These are phyloP conservation scores for Hylodesmum podocarpum DNA, from an alignment of 306 rosid species.

Conservation along the genomic window DNA sequence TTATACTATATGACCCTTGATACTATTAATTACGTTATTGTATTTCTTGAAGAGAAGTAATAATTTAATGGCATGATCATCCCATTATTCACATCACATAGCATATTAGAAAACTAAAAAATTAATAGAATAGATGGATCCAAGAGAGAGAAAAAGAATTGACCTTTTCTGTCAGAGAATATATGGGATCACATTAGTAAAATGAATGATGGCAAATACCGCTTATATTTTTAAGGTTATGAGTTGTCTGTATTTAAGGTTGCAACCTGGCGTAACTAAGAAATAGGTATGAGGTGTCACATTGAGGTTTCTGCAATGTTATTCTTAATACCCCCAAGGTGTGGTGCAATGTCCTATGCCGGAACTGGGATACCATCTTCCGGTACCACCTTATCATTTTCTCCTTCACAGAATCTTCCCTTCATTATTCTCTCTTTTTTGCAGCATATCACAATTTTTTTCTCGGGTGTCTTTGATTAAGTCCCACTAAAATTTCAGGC, in stretches of 20 bases:
- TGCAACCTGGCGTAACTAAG: constrained; percentile 31
- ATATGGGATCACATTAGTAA: background rate
- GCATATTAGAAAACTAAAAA: background rate
- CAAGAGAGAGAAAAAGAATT: background rate
- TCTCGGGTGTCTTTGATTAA: background rate
- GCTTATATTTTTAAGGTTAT: background rate
- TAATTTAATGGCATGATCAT: too few species aligned
- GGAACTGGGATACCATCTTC: constrained; percentile 29
- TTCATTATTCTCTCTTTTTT: constrained; percentile 1
- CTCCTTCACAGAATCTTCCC: background rate
- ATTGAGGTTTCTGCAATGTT: background rate
- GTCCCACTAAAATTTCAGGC: constrained; percentile 22
- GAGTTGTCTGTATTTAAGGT: constrained; percentile 2
- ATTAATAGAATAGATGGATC: background rate
- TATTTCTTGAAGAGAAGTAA: background rate
- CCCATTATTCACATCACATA: background rate
- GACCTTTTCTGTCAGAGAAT: constrained; percentile 30
- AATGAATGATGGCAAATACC: constrained; percentile 2
- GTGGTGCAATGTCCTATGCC: background rate
- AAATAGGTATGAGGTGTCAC: constrained; percentile 30
- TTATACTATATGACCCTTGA: background rate
- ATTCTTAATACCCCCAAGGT: background rate
- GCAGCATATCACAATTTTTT: background rate
- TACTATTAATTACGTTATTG: background rate
- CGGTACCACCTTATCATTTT: constrained; percentile 25